phyloP scores from a whole-genome alignment of 192 early-diverging fungal species.

The Podila verticillata region DNA sequence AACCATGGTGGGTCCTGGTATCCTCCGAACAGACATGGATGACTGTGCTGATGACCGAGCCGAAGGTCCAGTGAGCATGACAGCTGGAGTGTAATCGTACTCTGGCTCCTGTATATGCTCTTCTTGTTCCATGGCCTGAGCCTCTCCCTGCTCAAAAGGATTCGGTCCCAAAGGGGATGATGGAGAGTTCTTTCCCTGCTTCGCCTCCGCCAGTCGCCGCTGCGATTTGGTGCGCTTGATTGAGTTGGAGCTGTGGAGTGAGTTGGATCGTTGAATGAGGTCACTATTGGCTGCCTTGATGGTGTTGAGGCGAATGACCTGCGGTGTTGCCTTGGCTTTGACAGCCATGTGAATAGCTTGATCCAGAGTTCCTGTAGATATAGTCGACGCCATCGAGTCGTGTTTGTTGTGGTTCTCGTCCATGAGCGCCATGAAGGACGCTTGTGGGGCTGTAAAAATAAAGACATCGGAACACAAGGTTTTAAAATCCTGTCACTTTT shows the following conservation, averaged over 20 bases:
- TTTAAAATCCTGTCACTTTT: not conserved
- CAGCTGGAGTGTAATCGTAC: constrained; percentile 26
- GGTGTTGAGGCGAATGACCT: constrained; percentile 18
- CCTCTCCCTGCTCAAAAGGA: not conserved
- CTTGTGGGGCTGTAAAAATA: constrained; percentile 7
- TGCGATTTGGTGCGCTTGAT: constrained; percentile 31
- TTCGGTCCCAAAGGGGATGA: not conserved
- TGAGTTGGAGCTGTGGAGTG: constrained; percentile 31
- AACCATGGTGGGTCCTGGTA: constrained; percentile 21
- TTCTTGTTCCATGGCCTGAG: not conserved
- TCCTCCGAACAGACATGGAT: not conserved
- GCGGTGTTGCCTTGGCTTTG: constrained; percentile 18
- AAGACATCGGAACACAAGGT: not conserved
- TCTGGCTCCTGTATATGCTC: constrained; percentile 3
- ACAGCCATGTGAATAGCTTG: constrained; percentile 35
- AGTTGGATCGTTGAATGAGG: constrained; percentile 43
- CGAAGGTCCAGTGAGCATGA: constrained; percentile 41
- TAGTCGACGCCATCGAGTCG: constrained; percentile 24
- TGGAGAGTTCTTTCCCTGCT: constrained; percentile 3
- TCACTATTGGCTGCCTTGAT: constrained; percentile 27
- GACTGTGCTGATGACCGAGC: constrained; percentile 48
- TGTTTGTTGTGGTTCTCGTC: constrained; percentile 24
- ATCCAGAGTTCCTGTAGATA: constrained; percentile 27
- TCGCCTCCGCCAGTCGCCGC: constrained; percentile 2
- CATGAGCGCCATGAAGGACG: constrained; percentile 3